phyloP scores from a whole-genome alignment of 2,329 filamentous ascomycete genomes.

The Sporothrix brasiliensis region DNA sequence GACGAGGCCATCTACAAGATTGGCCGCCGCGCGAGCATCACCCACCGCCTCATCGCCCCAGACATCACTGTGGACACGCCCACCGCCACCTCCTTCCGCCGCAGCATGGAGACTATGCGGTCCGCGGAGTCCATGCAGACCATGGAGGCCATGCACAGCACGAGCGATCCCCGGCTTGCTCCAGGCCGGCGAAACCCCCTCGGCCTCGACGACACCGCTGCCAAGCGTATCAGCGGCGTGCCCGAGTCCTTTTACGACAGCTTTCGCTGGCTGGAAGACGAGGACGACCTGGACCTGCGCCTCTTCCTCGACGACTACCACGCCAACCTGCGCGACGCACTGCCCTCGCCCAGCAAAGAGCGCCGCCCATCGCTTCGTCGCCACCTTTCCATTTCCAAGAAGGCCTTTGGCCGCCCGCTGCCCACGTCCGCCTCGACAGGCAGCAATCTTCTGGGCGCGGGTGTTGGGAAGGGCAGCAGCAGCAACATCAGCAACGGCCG shows the following conservation, averaged over 20 bases:
- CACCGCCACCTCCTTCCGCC: conserved; percentile 26
- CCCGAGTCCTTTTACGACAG: conserved; percentile 65
- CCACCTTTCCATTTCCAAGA: conserved; percentile 70
- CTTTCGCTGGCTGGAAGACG: conserved; percentile 74
- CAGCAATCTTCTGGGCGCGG: conserved; percentile 30
- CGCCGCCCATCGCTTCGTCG: conserved; percentile 67
- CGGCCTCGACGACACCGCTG: conserved; percentile 1
- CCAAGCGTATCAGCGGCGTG: conserved; percentile 40
- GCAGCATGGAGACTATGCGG: conserved; percentile 32
- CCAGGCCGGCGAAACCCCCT: conserved; percentile 24
- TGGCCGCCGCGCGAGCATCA: conserved; percentile 45
- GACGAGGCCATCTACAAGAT: conserved; percentile 61
- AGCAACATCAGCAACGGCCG: conserved; percentile 43
- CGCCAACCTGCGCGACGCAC: conserved; percentile 57
- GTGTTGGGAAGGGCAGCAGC: not conserved
- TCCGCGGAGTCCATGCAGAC: too few species aligned
- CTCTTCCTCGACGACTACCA: conserved; percentile 73
- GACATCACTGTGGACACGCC: conserved; percentile 38
- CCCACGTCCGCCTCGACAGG: conserved; percentile 42
- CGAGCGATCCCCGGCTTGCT: conserved; percentile 23
- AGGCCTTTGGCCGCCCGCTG: conserved; percentile 62
- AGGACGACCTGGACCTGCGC: conserved; percentile 68
- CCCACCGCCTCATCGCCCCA: conserved; percentile 40
- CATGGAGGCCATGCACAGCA: conserved; percentile 32
- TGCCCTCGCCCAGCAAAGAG: conserved; percentile 50